Evolutionary conservation across 306 rosid species (phyloP).

Genomic region (Lathyrus tuberosus): DNA sequence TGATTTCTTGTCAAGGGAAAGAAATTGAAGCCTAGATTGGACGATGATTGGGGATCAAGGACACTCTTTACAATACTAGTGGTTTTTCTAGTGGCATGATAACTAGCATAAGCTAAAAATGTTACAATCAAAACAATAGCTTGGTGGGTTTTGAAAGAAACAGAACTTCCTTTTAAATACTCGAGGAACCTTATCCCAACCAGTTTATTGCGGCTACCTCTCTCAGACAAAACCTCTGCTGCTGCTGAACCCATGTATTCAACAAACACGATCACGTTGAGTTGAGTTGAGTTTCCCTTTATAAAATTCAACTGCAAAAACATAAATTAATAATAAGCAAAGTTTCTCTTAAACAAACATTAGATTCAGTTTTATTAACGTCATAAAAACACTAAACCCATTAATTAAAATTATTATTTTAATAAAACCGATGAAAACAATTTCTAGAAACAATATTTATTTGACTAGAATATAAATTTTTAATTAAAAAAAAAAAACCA

Average conservation of each 20-base stretch:
- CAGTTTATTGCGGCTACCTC: conserved; percentile 51
- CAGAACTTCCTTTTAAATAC: conserved; percentile 55
- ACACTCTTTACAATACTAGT: conserved; percentile 91
- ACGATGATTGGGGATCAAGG: conserved; percentile 78
- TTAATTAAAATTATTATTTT: no score
- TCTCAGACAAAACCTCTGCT: conserved; percentile 47
- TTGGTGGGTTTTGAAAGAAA: conserved; percentile 88
- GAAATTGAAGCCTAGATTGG: conserved; percentile 45
- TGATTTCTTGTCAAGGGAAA: conserved; percentile 21
- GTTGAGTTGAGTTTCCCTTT: conserved; percentile 33
- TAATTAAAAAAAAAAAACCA: background rate
- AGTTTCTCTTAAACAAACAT: background rate
- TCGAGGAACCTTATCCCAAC: conserved; percentile 61
- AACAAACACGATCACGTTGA: conserved; percentile 34
- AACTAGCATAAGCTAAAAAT: conserved; percentile 84
- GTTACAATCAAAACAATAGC: conserved; percentile 76
- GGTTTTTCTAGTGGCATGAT: conserved; percentile 92
- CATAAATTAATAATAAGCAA: background rate
- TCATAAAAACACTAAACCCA: no score
- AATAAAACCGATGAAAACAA: no score
- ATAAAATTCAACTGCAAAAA: conserved; percentile 33
- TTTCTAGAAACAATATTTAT: no score
- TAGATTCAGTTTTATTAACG: conserved; percentile 13
- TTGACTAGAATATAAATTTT: no score
- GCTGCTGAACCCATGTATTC: conserved; percentile 56